A percentile compares a stretch with the other conserved stretches of the same genome.
Conservation (phyloP, 306 rosid species). For the Cucurbita pepo region DNA sequence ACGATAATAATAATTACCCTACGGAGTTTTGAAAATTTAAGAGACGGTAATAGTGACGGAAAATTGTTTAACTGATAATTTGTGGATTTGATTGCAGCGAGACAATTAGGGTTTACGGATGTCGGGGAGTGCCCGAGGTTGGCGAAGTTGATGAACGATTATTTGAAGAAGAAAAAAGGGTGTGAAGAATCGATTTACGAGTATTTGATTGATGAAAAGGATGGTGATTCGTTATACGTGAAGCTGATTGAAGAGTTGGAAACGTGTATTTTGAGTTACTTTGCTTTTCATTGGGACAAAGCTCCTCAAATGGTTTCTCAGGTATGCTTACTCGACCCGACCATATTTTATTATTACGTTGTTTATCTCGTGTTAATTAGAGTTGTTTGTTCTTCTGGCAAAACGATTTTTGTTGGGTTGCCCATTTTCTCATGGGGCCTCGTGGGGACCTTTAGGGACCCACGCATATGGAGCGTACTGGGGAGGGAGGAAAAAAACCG, state of each 20-base stretch:
- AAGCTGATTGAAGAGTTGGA: slow-evolving; percentile 51
- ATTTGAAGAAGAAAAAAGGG: slow-evolving; percentile 39
- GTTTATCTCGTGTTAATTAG: too few species aligned
- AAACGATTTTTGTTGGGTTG: too few species aligned
- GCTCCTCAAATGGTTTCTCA: slow-evolving; percentile 35
- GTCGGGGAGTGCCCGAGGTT: slow-evolving; percentile 32
- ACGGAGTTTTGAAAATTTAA: too few species aligned
- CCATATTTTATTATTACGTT: too few species aligned
- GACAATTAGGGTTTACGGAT: slow-evolving; percentile 59
- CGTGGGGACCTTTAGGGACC: too few species aligned
- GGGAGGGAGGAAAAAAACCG: too few species aligned
- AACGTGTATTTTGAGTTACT: slow-evolving; percentile 53
- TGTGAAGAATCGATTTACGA: slow-evolving; percentile 38
- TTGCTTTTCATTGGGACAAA: slow-evolving; percentile 71
- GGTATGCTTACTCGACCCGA: slow-evolving; percentile 17
- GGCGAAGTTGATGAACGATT: slow-evolving; percentile 33
- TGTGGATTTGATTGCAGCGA: slow-evolving; percentile 14
- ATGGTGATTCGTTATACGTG: slow-evolving; percentile 21
- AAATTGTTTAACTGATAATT: too few species aligned
- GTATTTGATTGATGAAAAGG: slow-evolving; percentile 22
- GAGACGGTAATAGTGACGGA: too few species aligned
- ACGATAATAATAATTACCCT: too few species aligned
- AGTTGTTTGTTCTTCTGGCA: too few species aligned
- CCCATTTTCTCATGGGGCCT: too few species aligned
- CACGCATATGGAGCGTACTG: too few species aligned